phyloP scores from a whole-genome alignment of 331 rosid genomes.

The Malus hybrid region DNA sequence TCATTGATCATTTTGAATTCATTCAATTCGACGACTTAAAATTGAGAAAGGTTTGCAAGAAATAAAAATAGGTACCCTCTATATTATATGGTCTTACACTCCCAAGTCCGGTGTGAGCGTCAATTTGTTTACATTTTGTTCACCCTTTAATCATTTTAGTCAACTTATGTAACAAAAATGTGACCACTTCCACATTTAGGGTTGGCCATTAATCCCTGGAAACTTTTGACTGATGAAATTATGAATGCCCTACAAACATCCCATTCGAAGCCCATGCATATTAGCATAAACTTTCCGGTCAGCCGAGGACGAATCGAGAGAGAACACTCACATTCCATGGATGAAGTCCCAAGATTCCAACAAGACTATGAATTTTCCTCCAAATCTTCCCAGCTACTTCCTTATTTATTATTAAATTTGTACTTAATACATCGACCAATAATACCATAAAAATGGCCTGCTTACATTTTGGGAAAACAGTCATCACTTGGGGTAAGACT shows the following conservation, averaged over 20 bases:
- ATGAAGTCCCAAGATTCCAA: not conserved
- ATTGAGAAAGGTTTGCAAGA: accelerated
- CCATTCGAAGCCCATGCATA: not conserved
- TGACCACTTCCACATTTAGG: not conserved
- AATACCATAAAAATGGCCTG: not conserved
- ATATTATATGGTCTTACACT: too few relatives aligned
- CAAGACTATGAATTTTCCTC: not conserved
- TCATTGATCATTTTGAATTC: accelerated
- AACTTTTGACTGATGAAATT: not conserved
- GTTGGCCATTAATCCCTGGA: not conserved
- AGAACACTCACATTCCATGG: not conserved
- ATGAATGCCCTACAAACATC: not conserved
- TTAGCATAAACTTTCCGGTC: not conserved
- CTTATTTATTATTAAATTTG: not conserved
- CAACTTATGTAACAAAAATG: not conserved
- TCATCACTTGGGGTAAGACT: not conserved
- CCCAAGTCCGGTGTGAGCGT: not conserved
- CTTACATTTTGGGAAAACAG: not conserved
- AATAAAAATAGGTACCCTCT: too few relatives aligned
- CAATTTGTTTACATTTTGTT: not conserved
- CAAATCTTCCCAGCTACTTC: not conserved
- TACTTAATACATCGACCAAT: not conserved
- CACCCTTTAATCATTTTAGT: not conserved
- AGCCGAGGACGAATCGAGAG: not conserved
- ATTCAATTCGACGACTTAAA: too few relatives aligned